Percentiles rank a stretch among this genome's conserved stretches.
These are phyloP conservation scores for Microstroma glucosiphilum DNA, from an alignment of 1,284 basidiomycete species.

Conservation along the genomic window DNA sequence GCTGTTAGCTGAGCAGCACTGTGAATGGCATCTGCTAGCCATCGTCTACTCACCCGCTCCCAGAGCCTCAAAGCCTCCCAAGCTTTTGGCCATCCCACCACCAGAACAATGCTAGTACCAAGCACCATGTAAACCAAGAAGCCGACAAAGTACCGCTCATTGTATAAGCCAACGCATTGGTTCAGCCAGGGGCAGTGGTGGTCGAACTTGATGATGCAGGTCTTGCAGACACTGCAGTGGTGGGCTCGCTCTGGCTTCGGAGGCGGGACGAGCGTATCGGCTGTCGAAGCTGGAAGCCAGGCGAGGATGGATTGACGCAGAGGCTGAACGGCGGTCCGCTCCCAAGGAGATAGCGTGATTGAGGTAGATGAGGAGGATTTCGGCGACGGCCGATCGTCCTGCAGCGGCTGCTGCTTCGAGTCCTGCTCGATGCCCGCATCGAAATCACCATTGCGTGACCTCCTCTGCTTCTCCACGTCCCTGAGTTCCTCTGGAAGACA, in stretches of 20 bases:
- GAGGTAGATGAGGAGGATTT: background rate
- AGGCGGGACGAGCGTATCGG: constrained; percentile 44
- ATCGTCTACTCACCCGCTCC: constrained; percentile 5
- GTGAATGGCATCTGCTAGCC: too few species aligned
- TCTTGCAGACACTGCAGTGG: constrained; percentile 87
- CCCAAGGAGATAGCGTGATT: background rate
- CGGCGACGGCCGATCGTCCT: background rate
- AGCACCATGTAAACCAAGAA: constrained; percentile 65
- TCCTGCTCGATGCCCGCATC: constrained; percentile 1
- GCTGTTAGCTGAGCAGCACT: background rate
- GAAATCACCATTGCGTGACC: constrained; percentile 5
- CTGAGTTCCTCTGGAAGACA: constrained; percentile 44
- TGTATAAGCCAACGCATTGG: constrained; percentile 86
- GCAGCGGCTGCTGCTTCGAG: background rate
- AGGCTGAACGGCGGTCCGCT: constrained; percentile 3
- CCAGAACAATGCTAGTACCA: constrained; percentile 32
- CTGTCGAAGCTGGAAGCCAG: constrained; percentile 9
- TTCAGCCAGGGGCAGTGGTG: constrained; percentile 72
- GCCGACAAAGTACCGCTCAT: constrained; percentile 89
- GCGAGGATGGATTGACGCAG: constrained; percentile 1
- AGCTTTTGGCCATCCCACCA: constrained; percentile 21
- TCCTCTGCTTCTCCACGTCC: constrained; percentile 32
- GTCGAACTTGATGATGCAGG: constrained; percentile 78
- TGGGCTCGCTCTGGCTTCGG: constrained; percentile 83
- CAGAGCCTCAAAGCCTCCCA: background rate